Base-by-base conservation (phyloP, 192 early-diverging fungal genomes). In the Entomortierella chlamydospora region DNA sequence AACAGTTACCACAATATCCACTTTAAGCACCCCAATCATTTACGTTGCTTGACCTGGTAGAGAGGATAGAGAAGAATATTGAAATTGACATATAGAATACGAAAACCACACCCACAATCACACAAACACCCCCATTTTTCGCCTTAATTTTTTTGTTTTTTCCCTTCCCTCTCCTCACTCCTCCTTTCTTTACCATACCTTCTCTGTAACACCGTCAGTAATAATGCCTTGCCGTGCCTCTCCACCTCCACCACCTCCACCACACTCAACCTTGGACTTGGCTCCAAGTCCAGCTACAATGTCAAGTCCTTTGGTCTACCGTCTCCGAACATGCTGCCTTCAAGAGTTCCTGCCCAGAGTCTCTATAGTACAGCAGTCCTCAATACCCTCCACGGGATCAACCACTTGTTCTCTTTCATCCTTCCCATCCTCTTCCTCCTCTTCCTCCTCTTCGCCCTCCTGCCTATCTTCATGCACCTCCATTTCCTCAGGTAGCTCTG, bases 191-290 rank as follows among this genome's bases (percentile, higher is more conserved):
- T n/a, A n/a, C n/a, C n/a, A n/a, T n/a, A n/a, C n/a, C n/a, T n/a
- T n/a, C n/a, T n/a, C n/a, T n/a, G n/a, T n/a, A n/a, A n/a, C n/a
- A n/a, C n/a, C n/a, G n/a, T n/a, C n/a, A n/a, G n/a, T n/a, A n/a
- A n/a, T n/a, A 66, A 78, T 78, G 73, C 73, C 73, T 30, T 78
- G 73, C 55, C 73, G 73, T 26, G 73, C 66, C 10, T 59, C 66
- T 15, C 73, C 73, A 49, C 73, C 73, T 26, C 73, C 73, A 25
- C 67, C 73, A 0, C 73, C 73, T 34, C 73, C 73, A 11, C 73
- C 73, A 64, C 73, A 78, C 50, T 68, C 73, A 0, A 70, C 65
- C 34, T 64, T 52, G 31, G 73, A 78, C 4, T 25, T 78, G 45
- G 54, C 73, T 4, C 73, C 73, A 15, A 52, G 64, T 9, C 73